Base-by-base conservation (phyloP, 139 green algal species). In the Zygnema circumcarinatum region DNA sequence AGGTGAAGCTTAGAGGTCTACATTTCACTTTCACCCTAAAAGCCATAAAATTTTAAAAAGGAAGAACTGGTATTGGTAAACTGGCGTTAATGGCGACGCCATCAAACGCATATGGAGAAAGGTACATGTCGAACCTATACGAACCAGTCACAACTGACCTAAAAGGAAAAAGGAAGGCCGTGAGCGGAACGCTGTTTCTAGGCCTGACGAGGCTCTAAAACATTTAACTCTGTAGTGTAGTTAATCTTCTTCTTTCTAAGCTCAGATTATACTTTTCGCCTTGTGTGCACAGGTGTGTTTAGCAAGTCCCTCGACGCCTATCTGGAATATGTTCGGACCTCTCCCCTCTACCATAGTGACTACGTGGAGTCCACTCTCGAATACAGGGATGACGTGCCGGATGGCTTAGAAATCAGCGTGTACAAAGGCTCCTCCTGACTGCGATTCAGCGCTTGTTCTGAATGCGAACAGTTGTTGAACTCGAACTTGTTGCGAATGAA, bases 311-410 rank as follows among this genome's bases (percentile, higher is more conserved):
- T 88, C n/a, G 2, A 11, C 11, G 31, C 52, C 1, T 94, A 95
- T 87, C 79, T 95, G 42, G 79, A 94, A 79, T 94, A 95, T 36
- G 92, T 95, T 53, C 89, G 94, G 0, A 81, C 38, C 73, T 93
- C 72, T 78, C 2, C 32, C 7, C 22, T 38, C 1, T 95, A 94
- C 88, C 76, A 79, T 2, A 93, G 83, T 35, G 22, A 80, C 33
- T 93, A 90, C 29, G 36, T 92, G 31, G 81, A 89, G 33, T 90
- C 67, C 41, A 92, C 81, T 11, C 79, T 95, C 2, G 94, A 95
- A 53, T 96, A 93, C 91, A 78, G 92, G 7, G 93, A 95, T 38
- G 92, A 95, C 80, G 93, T 95, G 16, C 47, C 76, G 0, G 94
- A 96, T 87, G 94, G 92, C 1, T 40, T 96, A 32, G 94, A 96